Percentiles rank a stretch among this genome's conserved stretches.
phyloP scores from a whole-genome alignment of 192 early-diverging fungal genomes.

The Jimgerdemannia flammicorona region DNA sequence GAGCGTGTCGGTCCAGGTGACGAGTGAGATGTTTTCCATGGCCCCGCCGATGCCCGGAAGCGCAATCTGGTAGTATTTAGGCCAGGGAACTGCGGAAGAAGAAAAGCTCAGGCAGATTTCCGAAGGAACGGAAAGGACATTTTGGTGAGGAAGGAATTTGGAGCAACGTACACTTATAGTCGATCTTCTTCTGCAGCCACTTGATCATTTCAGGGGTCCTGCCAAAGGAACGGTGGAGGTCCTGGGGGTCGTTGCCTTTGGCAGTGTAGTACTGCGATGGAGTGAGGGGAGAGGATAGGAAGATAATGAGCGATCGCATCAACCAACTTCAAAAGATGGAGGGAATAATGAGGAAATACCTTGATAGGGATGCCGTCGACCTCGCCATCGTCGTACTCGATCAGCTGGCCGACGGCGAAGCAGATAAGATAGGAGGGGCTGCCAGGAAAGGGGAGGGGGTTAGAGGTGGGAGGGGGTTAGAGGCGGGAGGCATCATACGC shows the following conservation, averaged over 20 bases:
- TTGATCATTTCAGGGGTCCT: conserved; percentile 41
- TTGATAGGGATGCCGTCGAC: conserved; percentile 43
- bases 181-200: conserved; percentile 48
- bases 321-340: no score
- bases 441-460: background rate
- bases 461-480: background rate
- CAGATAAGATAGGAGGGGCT: conserved; percentile 49
- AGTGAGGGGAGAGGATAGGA: background rate
- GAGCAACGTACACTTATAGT: conserved; percentile 14
- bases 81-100: conserved; percentile 39
- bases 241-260: conserved; percentile 30
- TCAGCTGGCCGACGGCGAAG: conserved; percentile 47
- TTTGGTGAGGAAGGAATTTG: background rate
- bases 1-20: conserved; percentile 39
- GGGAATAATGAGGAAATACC: background rate
- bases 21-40: conserved; percentile 56
- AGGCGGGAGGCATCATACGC: background rate
- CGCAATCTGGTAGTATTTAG: conserved; percentile 48
- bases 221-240: conserved; percentile 38
- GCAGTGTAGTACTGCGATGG: conserved; percentile 32
- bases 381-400: conserved; percentile 33
- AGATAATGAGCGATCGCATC: background rate
- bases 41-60: conserved; percentile 39
- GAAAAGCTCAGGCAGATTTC: background rate
- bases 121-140: background rate